Percentiles rank a stretch among this genome's conserved stretches.
phyloP scores from a whole-genome alignment of 306 rosid genomes.

The Sesbania bispinosa region DNA sequence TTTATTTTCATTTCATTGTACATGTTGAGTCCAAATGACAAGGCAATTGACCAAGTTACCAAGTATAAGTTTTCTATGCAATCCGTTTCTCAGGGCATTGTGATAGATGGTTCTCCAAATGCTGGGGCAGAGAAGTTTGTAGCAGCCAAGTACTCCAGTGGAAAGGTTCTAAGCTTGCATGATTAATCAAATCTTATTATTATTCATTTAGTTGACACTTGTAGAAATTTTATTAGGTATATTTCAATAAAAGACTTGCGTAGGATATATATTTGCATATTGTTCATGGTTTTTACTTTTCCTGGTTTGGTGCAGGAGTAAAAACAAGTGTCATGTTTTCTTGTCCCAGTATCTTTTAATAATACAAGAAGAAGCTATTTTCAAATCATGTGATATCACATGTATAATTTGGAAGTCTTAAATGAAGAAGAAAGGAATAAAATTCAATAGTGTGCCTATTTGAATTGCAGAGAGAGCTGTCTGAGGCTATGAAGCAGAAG shows the following conservation, averaged over 20 bases:
- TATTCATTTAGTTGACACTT: slow-evolving; percentile 16
- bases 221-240: slow-evolving; percentile 2
- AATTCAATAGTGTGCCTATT: slow-evolving; percentile 74
- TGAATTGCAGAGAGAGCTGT: slow-evolving; percentile 93
- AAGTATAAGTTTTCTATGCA: background rate
- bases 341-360: slow-evolving; percentile 54
- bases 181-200: slow-evolving; percentile 18
- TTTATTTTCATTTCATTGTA: background rate
- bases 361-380: slow-evolving; percentile 76
- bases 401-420: slow-evolving; percentile 59
- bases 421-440: slow-evolving; percentile 75
- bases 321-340: slow-evolving; percentile 65
- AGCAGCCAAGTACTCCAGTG: slow-evolving; percentile 74
- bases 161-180: slow-evolving; percentile 56
- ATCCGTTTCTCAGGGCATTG: slow-evolving; percentile 62
- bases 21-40: background rate
- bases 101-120: slow-evolving; percentile 55
- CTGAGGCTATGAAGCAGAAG: slow-evolving; percentile 78
- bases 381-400: slow-evolving; percentile 61
- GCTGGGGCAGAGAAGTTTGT: slow-evolving; percentile 66
- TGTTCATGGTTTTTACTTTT: slow-evolving; percentile 54
- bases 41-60: background rate
- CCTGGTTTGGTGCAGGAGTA: slow-evolving; percentile 80
- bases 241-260: slow-evolving; percentile 12
- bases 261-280: slow-evolving; percentile 17